Conservation (phyloP, 2,329 filamentous ascomycete genomes). For the Arthrobotrys sphaeroides region DNA sequence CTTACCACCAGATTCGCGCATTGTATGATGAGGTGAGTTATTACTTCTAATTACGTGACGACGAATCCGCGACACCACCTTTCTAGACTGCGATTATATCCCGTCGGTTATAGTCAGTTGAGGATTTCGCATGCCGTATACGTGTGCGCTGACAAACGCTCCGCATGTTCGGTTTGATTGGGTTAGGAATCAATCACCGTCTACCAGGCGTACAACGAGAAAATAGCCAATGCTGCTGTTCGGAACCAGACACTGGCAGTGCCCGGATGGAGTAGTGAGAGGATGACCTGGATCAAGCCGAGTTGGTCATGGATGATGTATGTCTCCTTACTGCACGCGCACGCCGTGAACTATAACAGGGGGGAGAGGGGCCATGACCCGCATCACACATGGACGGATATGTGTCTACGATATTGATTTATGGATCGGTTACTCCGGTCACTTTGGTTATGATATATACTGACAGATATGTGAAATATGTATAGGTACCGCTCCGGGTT, state of each 20-base stretch:
- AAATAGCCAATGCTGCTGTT: slow-evolving; percentile 68
- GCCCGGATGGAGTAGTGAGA: slow-evolving; percentile 66
- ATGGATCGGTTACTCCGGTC: not conserved
- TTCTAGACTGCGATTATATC: not conserved
- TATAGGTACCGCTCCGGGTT: slow-evolving; percentile 69
- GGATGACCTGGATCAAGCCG: slow-evolving; percentile 75
- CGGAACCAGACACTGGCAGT: slow-evolving; percentile 66
- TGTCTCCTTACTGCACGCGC: slow-evolving; percentile 44
- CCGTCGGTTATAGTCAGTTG: not conserved
- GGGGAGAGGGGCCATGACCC: slow-evolving; percentile 11
- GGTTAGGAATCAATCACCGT: slow-evolving; percentile 66
- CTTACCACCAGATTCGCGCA: slow-evolving; percentile 46
- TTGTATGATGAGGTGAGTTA: slow-evolving; percentile 40
- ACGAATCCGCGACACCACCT: not conserved
- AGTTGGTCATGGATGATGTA: slow-evolving; percentile 68
- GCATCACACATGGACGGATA: slow-evolving; percentile 43
- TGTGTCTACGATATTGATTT: not conserved
- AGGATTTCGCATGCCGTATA: not conserved
- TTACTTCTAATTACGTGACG: not conserved
- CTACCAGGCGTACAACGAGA: slow-evolving; percentile 70
- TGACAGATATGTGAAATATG: not conserved
- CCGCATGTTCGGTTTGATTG: not conserved
- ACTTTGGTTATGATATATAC: not conserved
- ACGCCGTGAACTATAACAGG: slow-evolving; percentile 49
- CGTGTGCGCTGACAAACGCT: slow-evolving; percentile 7